Conservation (phyloP, 1,284 basidiomycete species). For the Sutorius eximius region DNA sequence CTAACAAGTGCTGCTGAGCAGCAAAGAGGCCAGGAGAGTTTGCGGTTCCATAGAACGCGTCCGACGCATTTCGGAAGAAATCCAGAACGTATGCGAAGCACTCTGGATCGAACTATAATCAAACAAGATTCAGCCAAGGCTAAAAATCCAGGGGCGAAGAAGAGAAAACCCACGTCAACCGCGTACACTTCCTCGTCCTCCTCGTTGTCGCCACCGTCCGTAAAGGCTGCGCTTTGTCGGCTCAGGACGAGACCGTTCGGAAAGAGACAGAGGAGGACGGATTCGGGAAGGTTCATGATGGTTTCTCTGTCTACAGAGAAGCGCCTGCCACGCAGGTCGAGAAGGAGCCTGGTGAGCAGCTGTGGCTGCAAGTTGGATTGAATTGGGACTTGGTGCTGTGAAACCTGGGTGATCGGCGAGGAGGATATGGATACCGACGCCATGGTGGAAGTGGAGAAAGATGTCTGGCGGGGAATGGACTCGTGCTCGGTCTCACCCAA, state of each 20-base stretch:
- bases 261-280: conserved; percentile 93
- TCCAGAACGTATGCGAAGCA: conserved; percentile 92
- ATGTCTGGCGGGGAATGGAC: conserved; percentile 10
- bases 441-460: conserved; percentile 38
- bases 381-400: conserved; percentile 62
- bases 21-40: conserved; percentile 71
- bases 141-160: neutral
- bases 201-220: conserved; percentile 75
- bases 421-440: conserved; percentile 54
- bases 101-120: conserved; percentile 87
- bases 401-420: conserved; percentile 87
- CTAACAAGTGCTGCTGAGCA: conserved; percentile 78
- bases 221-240: conserved; percentile 74
- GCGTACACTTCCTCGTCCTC: conserved; percentile 94
- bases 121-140: conserved; percentile 12
- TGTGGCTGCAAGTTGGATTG: conserved; percentile 77
- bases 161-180: conserved; percentile 78
- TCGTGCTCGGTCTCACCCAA: conserved; percentile 28
- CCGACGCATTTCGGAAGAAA: conserved; percentile 88
- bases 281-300: conserved; percentile 98
- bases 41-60: conserved; percentile 89
- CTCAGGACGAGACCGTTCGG: conserved; percentile 96
- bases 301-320: conserved; percentile 97
- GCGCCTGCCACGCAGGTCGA: conserved; percentile 89
- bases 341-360: conserved; percentile 81